Evolutionary conservation across 129 eudicot genomes (phyloP), one percentile per base, ranked within the genome.

Genomic region (Calendula officinalis): DNA sequence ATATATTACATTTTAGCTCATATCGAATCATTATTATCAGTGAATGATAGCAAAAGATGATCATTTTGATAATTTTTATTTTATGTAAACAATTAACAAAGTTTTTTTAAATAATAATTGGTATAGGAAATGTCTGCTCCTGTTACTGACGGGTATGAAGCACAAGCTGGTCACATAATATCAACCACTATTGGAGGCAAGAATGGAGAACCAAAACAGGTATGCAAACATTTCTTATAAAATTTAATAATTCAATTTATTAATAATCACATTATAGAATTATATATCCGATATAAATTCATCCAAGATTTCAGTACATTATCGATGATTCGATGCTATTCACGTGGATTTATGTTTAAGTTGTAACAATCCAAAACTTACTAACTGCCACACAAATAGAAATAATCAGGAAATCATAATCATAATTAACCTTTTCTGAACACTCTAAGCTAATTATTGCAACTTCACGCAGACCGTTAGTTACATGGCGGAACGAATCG

Each of bases 141-240:
- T 45, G 84, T 84, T 47, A 67, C 72, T 45, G 88, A 82, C 38
- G 82, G 84, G 62, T 84, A 79, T 54, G 96, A 65, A 61, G 82
- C 90, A 1, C 88, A 78, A 45, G 83, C 98, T 15, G 98, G 98
- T 46, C 94, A 91, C 62, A 91, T 91, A 67, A 87, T 91, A 62
- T 87, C 96, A 51, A 87, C 96, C 6, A 87, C 96, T 54, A 91
- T 91, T 65, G 91, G 91, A 17, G 98, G 98, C 67, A 91, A 87
- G 74, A 91, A 91, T 80, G 98, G 98, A 46, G 96, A 87, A 60
- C 98, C 98, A 14, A 91, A 91, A 62, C 96, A 87, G 94, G 98
- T 91, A 77, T 64, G 46, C 17, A 14, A 22, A 9, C 57, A 0
- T 7, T 51, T 68, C 33, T 35, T 36, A 8, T 33, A 38, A 41